Percentiles rank a stretch among this genome's conserved stretches.
phyloP scores from a whole-genome alignment of 1,284 basidiomycete species.

The Fomitopsis schrenkii region DNA sequence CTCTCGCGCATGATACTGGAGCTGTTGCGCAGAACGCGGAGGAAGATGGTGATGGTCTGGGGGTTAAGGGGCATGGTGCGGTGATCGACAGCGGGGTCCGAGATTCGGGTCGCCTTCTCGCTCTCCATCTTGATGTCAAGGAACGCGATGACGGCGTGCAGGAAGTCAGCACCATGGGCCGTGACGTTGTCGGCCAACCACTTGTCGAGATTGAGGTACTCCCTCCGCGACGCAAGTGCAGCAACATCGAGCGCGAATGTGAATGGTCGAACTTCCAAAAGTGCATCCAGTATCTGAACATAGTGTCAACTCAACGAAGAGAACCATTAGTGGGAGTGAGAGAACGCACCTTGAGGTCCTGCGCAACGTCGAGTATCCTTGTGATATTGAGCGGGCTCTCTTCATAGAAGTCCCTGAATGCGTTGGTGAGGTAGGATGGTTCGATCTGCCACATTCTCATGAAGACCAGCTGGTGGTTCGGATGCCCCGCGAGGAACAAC shows the following conservation, averaged over 20 bases:
- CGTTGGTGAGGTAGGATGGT: slow-evolving; percentile 79
- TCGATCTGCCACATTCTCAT: slow-evolving; percentile 94
- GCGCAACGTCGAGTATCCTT: slow-evolving; percentile 91
- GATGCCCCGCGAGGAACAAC: slow-evolving; percentile 91
- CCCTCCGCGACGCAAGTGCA: slow-evolving; percentile 86
- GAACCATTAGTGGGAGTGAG: background rate
- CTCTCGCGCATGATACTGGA: slow-evolving; percentile 64
- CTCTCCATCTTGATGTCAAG: slow-evolving; percentile 89
- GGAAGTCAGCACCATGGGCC: slow-evolving; percentile 79
- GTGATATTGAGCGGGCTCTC: slow-evolving; percentile 93
- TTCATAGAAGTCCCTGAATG: slow-evolving; percentile 88
- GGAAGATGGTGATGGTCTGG: slow-evolving; percentile 87
- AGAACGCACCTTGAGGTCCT: slow-evolving; percentile 80
- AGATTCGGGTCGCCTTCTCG: slow-evolving; percentile 75
- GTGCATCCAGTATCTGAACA: slow-evolving; percentile 78
- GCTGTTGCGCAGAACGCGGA: slow-evolving; percentile 80
- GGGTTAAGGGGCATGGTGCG: slow-evolving; percentile 82
- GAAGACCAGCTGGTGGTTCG: slow-evolving; percentile 94
- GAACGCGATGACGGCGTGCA: slow-evolving; percentile 84
- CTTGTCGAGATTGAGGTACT: slow-evolving; percentile 94
- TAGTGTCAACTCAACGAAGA: background rate
- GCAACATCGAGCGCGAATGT: slow-evolving; percentile 92
- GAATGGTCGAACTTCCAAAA: slow-evolving; percentile 86
- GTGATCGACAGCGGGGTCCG: slow-evolving; percentile 75
- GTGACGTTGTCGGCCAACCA: slow-evolving; percentile 91